Percentiles rank a stretch among this genome's conserved stretches.
Evolutionary conservation across 176 grass and related monocot species (phyloP).

Genomic region (Urochloa ruziziensis): DNA sequence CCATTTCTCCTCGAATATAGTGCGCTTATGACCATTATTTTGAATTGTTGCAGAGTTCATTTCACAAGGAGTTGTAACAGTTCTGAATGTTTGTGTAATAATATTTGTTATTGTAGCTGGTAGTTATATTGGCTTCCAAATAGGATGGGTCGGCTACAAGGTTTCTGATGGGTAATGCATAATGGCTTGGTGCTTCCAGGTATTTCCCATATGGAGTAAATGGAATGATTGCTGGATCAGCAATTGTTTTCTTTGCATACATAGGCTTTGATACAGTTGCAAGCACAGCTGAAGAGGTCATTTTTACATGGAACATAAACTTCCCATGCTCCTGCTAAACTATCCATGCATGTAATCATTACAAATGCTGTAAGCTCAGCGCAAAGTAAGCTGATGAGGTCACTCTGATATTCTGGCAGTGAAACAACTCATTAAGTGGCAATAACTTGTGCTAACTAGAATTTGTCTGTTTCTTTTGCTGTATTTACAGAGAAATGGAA

Average conservation of each 20-base stretch:
- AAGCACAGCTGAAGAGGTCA: conserved; percentile 90
- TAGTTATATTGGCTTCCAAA: conserved; percentile 83
- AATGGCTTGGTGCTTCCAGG: conserved; percentile 24
- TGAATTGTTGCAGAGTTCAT: conserved; percentile 72
- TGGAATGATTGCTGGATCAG: conserved; percentile 91
- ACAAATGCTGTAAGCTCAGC: conserved; percentile 1
- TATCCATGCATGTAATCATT: not conserved
- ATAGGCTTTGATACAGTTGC: conserved; percentile 95
- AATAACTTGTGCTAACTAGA: too few species aligned
- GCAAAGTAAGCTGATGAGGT: too few species aligned
- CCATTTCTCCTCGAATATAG: not conserved
- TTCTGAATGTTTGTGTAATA: conserved; percentile 87
- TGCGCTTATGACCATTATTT: conserved; percentile 2
- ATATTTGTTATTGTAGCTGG: conserved; percentile 92
- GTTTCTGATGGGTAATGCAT: conserved; percentile 66
- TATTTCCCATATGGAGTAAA: conserved; percentile 90
- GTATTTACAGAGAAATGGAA: too few species aligned
- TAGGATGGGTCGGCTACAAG: conserved; percentile 91
- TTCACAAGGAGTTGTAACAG: conserved; percentile 71
- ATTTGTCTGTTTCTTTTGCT: too few species aligned
- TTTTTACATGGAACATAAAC: conserved; percentile 4
- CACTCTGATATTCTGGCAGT: too few species aligned
- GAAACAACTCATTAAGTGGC: too few species aligned
- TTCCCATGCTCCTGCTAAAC: not conserved
- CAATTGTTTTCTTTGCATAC: conserved; percentile 98